phyloP scores from a whole-genome alignment of 805 yeast species.

The Candida ascalaphidarum region DNA sequence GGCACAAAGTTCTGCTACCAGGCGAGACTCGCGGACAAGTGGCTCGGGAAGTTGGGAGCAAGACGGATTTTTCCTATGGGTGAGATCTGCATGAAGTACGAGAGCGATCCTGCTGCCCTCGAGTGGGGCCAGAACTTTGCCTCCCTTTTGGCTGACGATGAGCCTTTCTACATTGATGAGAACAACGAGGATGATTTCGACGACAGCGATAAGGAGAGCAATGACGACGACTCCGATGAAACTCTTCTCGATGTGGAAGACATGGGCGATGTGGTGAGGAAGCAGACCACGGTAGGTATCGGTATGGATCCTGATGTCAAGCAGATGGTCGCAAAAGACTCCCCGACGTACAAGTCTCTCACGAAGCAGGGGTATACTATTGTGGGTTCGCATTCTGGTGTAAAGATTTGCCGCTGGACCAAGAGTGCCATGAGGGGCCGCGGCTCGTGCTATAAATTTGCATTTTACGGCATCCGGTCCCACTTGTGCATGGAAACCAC shows the following conservation, averaged over 20 bases:
- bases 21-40: conserved; percentile 64
- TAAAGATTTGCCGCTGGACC: conserved; percentile 93
- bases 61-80: conserved; percentile 80
- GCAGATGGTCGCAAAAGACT: conserved; percentile 82
- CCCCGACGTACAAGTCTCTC: conserved; percentile 80
- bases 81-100: conserved; percentile 68
- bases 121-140: conserved; percentile 63
- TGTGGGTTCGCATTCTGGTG: conserved; percentile 93
- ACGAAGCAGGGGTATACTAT: conserved; percentile 92
- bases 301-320: conserved; percentile 30
- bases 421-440: conserved; percentile 89
- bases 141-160: conserved; percentile 58
- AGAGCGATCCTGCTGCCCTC: conserved; percentile 47
- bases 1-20: conserved; percentile 81
- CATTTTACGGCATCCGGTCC: conserved; percentile 83
- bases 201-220: conserved; percentile 39
- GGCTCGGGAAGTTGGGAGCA: conserved; percentile 78
- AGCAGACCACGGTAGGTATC: conserved; percentile 16
- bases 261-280: conserved; percentile 56
- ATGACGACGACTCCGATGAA: conserved; percentile 26
- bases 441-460: conserved; percentile 90
- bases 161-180: conserved; percentile 53
- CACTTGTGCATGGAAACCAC: conserved; percentile 96
- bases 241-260: conserved; percentile 80
- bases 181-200: conserved; percentile 45